phyloP scores from a whole-genome alignment of 192 early-diverging fungal species.

The Backusella westeae region DNA sequence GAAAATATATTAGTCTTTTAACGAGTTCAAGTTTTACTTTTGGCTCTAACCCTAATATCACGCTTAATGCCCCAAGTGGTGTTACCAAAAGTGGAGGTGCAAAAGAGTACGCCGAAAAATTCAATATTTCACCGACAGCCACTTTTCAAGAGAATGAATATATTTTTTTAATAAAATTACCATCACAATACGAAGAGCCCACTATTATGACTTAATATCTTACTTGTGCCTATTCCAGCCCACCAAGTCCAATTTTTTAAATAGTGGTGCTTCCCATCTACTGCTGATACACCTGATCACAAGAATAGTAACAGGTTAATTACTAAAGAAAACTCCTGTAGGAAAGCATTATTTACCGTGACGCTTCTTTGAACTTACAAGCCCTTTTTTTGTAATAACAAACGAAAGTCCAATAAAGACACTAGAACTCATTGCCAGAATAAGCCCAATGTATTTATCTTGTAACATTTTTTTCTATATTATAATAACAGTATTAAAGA shows the following conservation, averaged over 20 bases:
- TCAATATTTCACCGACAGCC: constrained; percentile 79
- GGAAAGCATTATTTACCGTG: constrained; percentile 43
- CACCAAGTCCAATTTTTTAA: constrained; percentile 90
- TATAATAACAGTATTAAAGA: background rate
- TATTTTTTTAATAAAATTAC: too few species aligned
- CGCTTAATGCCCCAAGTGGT: constrained; percentile 74
- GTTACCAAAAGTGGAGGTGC: constrained; percentile 76
- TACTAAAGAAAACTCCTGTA: constrained; percentile 13
- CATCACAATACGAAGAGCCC: background rate
- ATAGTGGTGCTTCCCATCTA: constrained; percentile 72
- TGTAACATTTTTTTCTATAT: constrained; percentile 37
- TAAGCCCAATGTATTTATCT: constrained; percentile 85
- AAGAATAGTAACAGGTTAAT: constrained; percentile 11
- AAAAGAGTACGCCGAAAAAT: constrained; percentile 18
- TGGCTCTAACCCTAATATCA: constrained; percentile 44
- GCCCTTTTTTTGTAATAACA: constrained; percentile 91
- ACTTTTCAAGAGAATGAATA: constrained; percentile 44
- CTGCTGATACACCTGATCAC: constrained; percentile 66
- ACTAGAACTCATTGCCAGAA: constrained; percentile 83
- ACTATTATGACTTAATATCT: constrained; percentile 4
- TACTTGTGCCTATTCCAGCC: constrained; percentile 85
- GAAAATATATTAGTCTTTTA: constrained; percentile 62
- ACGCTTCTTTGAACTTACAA: constrained; percentile 69
- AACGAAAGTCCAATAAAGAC: constrained; percentile 89
- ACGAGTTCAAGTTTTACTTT: constrained; percentile 59